Evolutionary conservation across 2,329 filamentous ascomycete genomes (phyloP), one percentile per base, ranked within the genome.

Genomic region (Emergomyces orientalis): DNA sequence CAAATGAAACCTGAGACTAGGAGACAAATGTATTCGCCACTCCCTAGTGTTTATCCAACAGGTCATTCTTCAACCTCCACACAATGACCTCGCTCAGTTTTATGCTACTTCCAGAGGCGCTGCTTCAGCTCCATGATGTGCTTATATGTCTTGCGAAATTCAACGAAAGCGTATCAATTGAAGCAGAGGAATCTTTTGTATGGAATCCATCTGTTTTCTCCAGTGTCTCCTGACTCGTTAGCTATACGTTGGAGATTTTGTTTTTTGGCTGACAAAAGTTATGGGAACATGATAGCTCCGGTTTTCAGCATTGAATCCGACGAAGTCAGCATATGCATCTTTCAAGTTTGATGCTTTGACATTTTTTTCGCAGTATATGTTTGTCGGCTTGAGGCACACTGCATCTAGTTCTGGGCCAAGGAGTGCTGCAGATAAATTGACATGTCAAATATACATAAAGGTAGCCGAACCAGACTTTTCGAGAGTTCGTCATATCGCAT

Each of bases 241-340:
- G 14, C 32, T 22, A 39, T 17, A 3, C 4, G 9, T n/a, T 45
- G 41, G 22, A 43, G 34, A 39, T n/a, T 47, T 25, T 43, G 19
- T 43, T 25, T 51, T 55, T 55, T 47, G 9, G 39, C 66, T 69
- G 54, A 70, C 57, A 39, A 43, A 43, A 19, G 13, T 63, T 11
- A 37, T 27, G 45, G 43, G 37, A 37, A 19, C 14, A 17, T 61
- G 25, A 32, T 64, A 85, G 85, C 80, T 87, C 65, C 81, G 83
- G 2, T 73, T 88, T 39, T 86, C 83, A 62, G 80, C 83, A 52
- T 75, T 88, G 63, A 87, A 88, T 68, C 79, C 80, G 9, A 85
- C 85, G 7, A 85, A 85, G 67, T 86, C 85, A 8, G 84, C 84
- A 41, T 86, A 87, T 74, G 82, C 83, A 1, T 82, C 84, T 2